Evolutionary conservation across 345 rosid species (phyloP), one percentile per base, ranked within the genome.

Genomic region (Gossypium australe): DNA sequence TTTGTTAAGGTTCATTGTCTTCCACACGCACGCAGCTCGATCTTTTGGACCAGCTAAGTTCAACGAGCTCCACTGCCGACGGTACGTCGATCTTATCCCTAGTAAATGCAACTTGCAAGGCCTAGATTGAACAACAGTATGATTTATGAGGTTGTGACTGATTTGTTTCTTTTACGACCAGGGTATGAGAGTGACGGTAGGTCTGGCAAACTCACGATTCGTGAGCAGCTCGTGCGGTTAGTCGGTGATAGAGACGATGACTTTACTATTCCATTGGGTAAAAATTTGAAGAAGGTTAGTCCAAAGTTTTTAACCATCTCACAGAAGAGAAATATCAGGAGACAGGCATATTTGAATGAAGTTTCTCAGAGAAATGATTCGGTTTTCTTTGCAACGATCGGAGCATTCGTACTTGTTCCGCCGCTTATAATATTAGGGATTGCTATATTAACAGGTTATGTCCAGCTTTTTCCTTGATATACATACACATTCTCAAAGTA

Each of bases 341-440:
- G 98, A 69, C 97, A 94, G 81, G 78, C 87, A 27, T 88, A 92
- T 78, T 82, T 94, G 67, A 57, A 86, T 9, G 93, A 94, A 76
- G 98, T 91, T 17, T 92, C 98, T 74, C 88, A 67, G 75, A 94
- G 97, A 86, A 92, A 94, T 59, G 97, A 94, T 77, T 86, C 95
- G 1, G 85, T 81, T 79, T 91, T 94, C 91, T 92, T 92, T 48
- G 92, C 98, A 64, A 91, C 97, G 7, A 82, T 94, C 10, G 98
- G 94, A 13, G 97, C 94, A 24, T 92, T 94, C 78, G 89, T 92
- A 2, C 51, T 94, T 66, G 92, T 92, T 68, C 98, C 98, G 0
- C 98, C 98, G 69, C 7, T 92, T 24, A 8, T 91, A 0, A 92
- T 94, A 60, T 80, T 94, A 52, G 97, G 85, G 20, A 81, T 91